These are phyloP conservation scores for Aspergillus jensenii DNA, from an alignment of 2,329 filamentous ascomycete genomes.

Conservation along the genomic window DNA sequence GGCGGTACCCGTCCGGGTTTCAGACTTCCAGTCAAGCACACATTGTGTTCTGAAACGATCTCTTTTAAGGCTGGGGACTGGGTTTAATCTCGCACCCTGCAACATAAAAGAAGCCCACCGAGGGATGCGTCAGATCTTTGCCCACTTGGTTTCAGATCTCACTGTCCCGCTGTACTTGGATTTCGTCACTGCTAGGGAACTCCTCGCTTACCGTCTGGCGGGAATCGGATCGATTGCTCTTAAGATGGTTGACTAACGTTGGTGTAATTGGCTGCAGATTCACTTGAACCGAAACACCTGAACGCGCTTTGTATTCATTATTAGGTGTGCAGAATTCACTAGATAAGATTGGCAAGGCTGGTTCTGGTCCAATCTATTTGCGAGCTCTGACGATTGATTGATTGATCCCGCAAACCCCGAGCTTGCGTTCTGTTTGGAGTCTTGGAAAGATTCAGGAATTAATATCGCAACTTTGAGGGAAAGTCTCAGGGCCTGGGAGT, in stretches of 20 bases:
- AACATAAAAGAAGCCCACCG: constrained; percentile 6
- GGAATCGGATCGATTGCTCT: neutral
- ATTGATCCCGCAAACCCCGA: neutral
- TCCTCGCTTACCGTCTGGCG: neutral
- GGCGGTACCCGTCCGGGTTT: constrained; percentile 1
- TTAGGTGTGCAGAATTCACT: neutral
- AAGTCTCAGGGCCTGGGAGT: neutral
- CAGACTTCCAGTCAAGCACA: constrained; percentile 5
- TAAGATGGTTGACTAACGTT: constrained; percentile 17
- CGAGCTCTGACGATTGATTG: neutral
- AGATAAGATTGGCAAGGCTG: constrained; percentile 25
- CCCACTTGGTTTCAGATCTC: constrained; percentile 13
- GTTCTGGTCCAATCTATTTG: constrained; percentile 21
- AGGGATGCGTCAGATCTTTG: constrained; percentile 13
- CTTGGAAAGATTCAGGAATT: constrained; percentile 1
- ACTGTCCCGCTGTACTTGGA: neutral
- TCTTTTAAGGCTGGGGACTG: neutral
- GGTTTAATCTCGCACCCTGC: constrained; percentile 3
- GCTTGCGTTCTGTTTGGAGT: constrained; percentile 1
- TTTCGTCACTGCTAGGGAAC: neutral
- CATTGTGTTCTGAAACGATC: constrained; percentile 15
- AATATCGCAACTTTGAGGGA: neutral
- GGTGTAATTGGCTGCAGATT: constrained; percentile 13
- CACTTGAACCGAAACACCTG: constrained; percentile 5
- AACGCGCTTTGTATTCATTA: neutral